Evolutionary conservation across 2,329 filamentous ascomycete genomes (phyloP), one percentile per base, ranked within the genome.

Genomic region (Penicillium sp.): DNA sequence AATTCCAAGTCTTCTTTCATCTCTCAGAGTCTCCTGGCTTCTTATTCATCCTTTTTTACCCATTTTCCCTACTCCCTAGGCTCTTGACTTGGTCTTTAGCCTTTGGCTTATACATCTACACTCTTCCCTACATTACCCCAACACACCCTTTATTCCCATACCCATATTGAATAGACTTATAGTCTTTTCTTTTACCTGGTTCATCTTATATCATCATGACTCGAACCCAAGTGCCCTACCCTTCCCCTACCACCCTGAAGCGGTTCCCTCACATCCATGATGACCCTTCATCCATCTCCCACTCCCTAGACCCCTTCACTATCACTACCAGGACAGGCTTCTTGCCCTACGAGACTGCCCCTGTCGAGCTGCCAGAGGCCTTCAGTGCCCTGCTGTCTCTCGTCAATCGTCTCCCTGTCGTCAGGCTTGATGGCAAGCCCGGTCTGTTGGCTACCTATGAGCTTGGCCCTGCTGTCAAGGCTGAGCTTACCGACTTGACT

Each of bases 401-500:
- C 61, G 82, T 93, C 33, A 81, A 86, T 58, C 85, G 87, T 59
- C 90, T 94, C 85, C 91, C 93, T 27, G 88, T 96, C 73, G 85
- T 85, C 77, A 94, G 85, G 50, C 76, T 83, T 9, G 85, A 88
- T 58, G 92, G 92, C 2, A 80, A 82, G 37, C 87, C 91, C 0
- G 93, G 93, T 21, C 83, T 96, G 7, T 84, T 97, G 48, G 91
- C 90, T 21, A 82, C 80, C 13, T 88, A 85, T 72, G 82, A 84
- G 68, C 85, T 97, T 15, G 93, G 92, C 15, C 86, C 88, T 40
- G 84, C 86, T n/a, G 86, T 96, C 46, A 78, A 88, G 62, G 79
- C 80, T n/a, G 86, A 87, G 61, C 83, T 97, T 48, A 89, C 90
- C 17, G 90, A 96, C 74, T 80, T 96, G 48, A 90, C 89, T 1